Evolutionary conservation across 805 yeast species (phyloP).

Genomic region (Myxozyma melibiosi): DNA sequence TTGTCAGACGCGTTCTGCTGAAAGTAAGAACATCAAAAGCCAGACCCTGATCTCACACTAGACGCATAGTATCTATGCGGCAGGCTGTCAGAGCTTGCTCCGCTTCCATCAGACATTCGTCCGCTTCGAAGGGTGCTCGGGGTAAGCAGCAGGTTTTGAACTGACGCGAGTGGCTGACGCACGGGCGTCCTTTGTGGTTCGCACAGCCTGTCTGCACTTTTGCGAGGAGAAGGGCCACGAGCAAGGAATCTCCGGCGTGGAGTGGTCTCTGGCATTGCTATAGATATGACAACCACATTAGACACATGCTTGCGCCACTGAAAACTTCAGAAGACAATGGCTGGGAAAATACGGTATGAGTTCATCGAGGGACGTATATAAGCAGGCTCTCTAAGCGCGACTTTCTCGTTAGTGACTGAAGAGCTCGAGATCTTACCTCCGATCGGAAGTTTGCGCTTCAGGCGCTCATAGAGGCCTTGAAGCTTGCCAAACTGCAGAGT

Average conservation of each 20-base stretch:
- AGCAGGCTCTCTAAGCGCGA: too few relatives aligned
- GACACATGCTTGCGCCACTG: too few relatives aligned
- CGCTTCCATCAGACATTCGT: background rate
- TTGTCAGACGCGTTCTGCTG: too few relatives aligned
- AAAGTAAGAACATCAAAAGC: background rate
- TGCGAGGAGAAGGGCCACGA: too few relatives aligned
- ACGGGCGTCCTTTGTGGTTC: background rate
- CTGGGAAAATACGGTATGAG: too few relatives aligned
- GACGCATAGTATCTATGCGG: background rate
- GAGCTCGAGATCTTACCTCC: background rate
- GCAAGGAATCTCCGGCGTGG: too few relatives aligned
- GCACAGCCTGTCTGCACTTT: too few relatives aligned
- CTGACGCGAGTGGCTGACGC: conserved; percentile 4
- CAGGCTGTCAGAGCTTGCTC: background rate
- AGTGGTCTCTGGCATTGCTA: background rate
- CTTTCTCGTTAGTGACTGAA: background rate
- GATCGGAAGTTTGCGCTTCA: conserved; percentile 16
- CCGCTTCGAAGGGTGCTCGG: conserved; percentile 4
- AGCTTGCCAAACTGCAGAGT: conserved; percentile 19
- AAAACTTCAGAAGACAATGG: too few relatives aligned
- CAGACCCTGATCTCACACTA: background rate
- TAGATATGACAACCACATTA: too few relatives aligned
- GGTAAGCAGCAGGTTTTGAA: conserved; percentile 7
- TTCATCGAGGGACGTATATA: too few relatives aligned
- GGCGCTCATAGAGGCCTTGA: conserved; percentile 20